Percentiles rank a stretch among this genome's conserved stretches.
Evolutionary conservation across 768 basidiomycete species (phyloP).

Genomic region (Lactarius tabidus): DNA sequence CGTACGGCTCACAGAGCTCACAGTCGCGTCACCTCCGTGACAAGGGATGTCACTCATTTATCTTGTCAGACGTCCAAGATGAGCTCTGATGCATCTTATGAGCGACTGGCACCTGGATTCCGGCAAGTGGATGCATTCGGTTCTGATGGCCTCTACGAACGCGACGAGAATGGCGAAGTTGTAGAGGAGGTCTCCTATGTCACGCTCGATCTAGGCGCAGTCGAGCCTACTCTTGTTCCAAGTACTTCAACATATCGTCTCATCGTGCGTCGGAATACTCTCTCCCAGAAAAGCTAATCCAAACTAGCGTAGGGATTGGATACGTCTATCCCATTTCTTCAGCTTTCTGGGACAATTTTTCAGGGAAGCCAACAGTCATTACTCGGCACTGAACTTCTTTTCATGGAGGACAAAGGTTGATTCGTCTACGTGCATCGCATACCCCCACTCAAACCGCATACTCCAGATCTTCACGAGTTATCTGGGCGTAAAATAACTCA

Average conservation of each 20-base stretch:
- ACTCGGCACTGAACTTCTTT: slow-evolving; percentile 72
- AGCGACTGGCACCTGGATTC: slow-evolving; percentile 51
- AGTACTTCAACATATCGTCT: slow-evolving; percentile 65
- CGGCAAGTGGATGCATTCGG: slow-evolving; percentile 65
- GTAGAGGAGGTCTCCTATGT: slow-evolving; percentile 62
- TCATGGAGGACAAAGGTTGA: slow-evolving; percentile 64
- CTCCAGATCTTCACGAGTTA: slow-evolving; percentile 43
- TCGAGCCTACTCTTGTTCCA: slow-evolving; percentile 72
- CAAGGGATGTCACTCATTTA: background rate
- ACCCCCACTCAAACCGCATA: background rate
- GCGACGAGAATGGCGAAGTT: slow-evolving; percentile 33
- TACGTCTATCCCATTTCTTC: slow-evolving; percentile 71
- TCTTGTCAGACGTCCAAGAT: background rate
- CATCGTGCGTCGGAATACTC: slow-evolving; percentile 49
- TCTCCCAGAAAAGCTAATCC: background rate
- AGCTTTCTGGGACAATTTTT: slow-evolving; percentile 70
- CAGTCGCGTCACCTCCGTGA: no score
- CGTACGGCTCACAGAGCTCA: no score
- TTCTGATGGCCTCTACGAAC: slow-evolving; percentile 62
- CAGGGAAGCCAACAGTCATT: slow-evolving; percentile 65
- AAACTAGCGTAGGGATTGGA: slow-evolving; percentile 53
- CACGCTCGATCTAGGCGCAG: slow-evolving; percentile 65
- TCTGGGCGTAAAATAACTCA: slow-evolving; percentile 50
- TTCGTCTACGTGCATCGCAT: background rate
- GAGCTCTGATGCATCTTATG: slow-evolving; percentile 6